phyloP scores from a whole-genome alignment of 208 protist species.

The Naegleria gruberi region DNA sequence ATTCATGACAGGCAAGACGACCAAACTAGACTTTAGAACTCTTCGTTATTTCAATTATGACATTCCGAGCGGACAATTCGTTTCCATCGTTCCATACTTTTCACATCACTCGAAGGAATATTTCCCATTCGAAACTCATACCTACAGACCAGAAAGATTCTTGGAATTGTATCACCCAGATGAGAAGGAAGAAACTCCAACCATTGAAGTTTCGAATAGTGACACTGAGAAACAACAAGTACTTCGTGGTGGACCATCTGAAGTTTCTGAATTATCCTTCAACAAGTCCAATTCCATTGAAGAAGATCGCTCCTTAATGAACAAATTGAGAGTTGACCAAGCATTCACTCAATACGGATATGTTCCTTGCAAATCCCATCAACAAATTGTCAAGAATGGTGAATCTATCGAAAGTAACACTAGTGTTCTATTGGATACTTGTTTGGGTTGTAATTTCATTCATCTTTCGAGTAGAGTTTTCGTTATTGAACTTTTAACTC shows the following conservation, averaged over 20 bases:
- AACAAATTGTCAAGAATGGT: too few species aligned
- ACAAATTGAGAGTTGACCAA: too few species aligned
- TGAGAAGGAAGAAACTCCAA: background rate
- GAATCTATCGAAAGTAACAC: too few species aligned
- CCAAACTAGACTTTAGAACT: background rate
- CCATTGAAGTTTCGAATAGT: too few species aligned
- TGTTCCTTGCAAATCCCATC: too few species aligned
- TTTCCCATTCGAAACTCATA: background rate
- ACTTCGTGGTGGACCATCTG: too few species aligned
- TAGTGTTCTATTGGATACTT: background rate
- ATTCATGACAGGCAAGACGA: background rate
- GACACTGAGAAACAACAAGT: too few species aligned
- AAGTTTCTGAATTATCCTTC: too few species aligned
- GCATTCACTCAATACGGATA: too few species aligned
- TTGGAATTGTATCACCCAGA: background rate
- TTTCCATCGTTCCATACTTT: background rate
- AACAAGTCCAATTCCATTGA: too few species aligned
- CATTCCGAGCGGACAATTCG: background rate
- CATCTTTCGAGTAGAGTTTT: background rate
- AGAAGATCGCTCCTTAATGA: too few species aligned
- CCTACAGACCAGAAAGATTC: background rate
- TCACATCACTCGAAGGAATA: background rate
- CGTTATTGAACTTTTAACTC: background rate
- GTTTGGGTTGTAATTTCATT: background rate
- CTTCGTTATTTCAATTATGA: background rate